Evolutionary conservation across 2,329 filamentous ascomycete genomes (phyloP).

Genomic region (Penicillium sp.): DNA sequence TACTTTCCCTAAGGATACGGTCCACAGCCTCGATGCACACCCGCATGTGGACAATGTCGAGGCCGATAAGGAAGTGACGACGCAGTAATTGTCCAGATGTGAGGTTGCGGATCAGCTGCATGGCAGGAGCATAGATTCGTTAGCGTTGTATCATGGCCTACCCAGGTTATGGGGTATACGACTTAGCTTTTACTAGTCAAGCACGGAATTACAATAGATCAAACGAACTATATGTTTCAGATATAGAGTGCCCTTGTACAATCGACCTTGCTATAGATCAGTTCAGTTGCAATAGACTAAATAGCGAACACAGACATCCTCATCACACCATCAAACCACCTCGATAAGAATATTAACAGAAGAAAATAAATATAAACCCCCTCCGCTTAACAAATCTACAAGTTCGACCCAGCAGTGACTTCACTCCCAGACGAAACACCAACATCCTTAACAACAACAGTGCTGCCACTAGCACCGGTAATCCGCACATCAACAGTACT

Average conservation of each 20-base stretch:
- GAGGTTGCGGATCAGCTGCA: background rate
- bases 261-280: background rate
- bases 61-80: background rate
- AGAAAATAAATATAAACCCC: background rate
- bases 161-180: background rate
- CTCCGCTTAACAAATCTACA: conserved; percentile 10
- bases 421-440: conserved; percentile 16
- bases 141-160: background rate
- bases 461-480: conserved; percentile 46
- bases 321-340: background rate
- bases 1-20: background rate
- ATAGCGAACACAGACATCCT: background rate
- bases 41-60: conserved; percentile 3
- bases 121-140: background rate
- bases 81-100: background rate
- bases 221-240: background rate
- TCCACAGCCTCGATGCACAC: background rate
- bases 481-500: conserved; percentile 49
- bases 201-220: background rate
- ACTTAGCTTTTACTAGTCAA: background rate
- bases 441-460: conserved; percentile 46
- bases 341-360: background rate
- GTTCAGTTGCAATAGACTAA: background rate
- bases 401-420: conserved; percentile 20
- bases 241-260: background rate